Base-by-base conservation (phyloP, 495 filamentous ascomycete genomes). In the Tuber umbilicatum region DNA sequence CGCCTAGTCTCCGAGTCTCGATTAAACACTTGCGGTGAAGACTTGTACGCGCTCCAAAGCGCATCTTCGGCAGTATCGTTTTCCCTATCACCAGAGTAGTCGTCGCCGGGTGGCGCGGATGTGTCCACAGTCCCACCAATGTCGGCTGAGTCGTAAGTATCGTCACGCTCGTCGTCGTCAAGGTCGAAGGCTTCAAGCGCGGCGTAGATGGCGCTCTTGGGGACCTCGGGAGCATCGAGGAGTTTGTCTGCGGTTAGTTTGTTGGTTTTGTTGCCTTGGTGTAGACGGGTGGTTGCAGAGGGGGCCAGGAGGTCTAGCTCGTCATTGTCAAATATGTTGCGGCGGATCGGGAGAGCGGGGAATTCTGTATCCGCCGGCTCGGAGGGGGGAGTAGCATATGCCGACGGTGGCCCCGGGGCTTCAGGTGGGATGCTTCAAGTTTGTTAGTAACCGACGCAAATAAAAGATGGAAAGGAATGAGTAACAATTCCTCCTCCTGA, bases 81-180 rank as follows among this genome's bases (percentile, higher is more conserved):
- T 40, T 79, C 74, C 17, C 39, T 71, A 73, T 90, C 88, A 41
- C 76, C 82, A 43, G 84, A 83, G 0, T 83, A 82, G 10, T 80
- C 78, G 16, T 84, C 83, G 75, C 83, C 42, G 55, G 55, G 27
- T 64, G 86, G 79, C 14, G 84, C 83, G 45, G 86, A 83, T 35
- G 84, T 81, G 73, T 96, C 92, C 16, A 97, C 89, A 5, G 92
- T 92, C 17, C 94, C 93, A 73, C 95, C 95, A 9, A 97, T 93
- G 78, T 98, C 95, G 60, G 88, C 91, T 14, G 89, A 87, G 79
- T 99, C 95, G 83, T 99, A 99, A 2, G 95, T 98, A 81, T 99
- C 95, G 84, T 99, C 95, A 45, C 93, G 90, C 84, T 99, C 95
- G 84, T 99, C 95, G 81, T 97, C 94, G 78, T 97, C 95, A 0